These are phyloP conservation scores for Exidia glandulosa DNA, from an alignment of 768 basidiomycete genomes.

Conservation along the genomic window DNA sequence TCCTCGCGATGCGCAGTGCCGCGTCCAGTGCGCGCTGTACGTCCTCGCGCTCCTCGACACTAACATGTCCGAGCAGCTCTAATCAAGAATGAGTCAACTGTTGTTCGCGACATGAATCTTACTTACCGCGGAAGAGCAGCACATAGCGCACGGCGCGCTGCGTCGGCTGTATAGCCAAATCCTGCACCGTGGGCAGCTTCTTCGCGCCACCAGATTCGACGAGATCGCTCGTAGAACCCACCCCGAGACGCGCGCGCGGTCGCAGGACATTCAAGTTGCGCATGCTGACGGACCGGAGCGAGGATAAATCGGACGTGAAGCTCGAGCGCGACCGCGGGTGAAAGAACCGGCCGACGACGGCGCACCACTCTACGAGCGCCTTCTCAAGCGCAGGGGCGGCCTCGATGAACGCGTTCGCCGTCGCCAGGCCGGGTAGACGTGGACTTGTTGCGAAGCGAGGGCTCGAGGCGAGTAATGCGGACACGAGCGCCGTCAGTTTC, in stretches of 20 bases:
- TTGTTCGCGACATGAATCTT: neutral
- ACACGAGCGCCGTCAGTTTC: neutral
- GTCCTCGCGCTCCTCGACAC: neutral
- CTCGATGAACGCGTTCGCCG: conserved; percentile 34
- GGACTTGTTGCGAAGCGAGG: neutral
- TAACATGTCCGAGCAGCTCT: neutral
- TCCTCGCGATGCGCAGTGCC: neutral
- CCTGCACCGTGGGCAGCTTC: conserved; percentile 32
- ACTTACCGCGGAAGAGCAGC: conserved; percentile 46
- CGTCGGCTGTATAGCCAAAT: conserved; percentile 51
- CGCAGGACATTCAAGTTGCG: too few species aligned
- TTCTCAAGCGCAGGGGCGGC: conserved; percentile 41
- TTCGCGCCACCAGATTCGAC: too few species aligned
- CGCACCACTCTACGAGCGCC: conserved; percentile 47
- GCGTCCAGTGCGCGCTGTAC: neutral
- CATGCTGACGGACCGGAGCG: neutral
- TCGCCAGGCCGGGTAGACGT: too few species aligned
- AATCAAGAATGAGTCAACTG: neutral
- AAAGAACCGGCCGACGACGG: conserved; percentile 37
- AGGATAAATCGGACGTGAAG: neutral
- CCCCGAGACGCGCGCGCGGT: too few species aligned
- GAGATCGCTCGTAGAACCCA: too few species aligned
- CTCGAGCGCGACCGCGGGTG: too few species aligned
- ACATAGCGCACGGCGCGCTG: conserved; percentile 55
- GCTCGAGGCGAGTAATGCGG: neutral